phyloP scores from a whole-genome alignment of 257 asterid species.

The Osmanthus fragrans region DNA sequence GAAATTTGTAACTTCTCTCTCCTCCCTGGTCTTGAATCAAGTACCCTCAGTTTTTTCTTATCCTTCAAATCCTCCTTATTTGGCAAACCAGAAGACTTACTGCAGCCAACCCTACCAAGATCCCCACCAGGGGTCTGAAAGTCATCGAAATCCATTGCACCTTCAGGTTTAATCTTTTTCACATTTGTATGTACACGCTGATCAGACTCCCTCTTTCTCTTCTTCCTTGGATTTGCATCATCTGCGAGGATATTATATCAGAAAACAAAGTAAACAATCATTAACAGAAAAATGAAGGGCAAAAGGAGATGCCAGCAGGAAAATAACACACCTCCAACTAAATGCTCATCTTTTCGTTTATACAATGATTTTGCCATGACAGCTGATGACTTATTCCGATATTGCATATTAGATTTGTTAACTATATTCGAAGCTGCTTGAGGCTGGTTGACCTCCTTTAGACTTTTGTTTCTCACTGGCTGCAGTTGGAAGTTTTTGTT shows the following conservation, averaged over 20 bases:
- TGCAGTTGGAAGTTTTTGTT: slow-evolving; percentile 39
- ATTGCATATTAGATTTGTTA: slow-evolving; percentile 36
- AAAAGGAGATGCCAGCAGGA: slow-evolving; percentile 24
- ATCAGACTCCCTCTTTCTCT: slow-evolving; percentile 46
- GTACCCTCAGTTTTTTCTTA: slow-evolving; percentile 36
- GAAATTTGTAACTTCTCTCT: slow-evolving; percentile 33
- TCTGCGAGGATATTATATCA: slow-evolving; percentile 50
- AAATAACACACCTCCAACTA: slow-evolving; percentile 52
- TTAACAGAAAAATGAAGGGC: slow-evolving; percentile 14
- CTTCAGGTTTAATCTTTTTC: slow-evolving; percentile 44
- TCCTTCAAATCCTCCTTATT: slow-evolving; percentile 37
- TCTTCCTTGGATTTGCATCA: slow-evolving; percentile 51
- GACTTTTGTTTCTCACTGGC: slow-evolving; percentile 39
- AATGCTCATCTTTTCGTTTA: slow-evolving; percentile 47
- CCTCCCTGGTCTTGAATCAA: slow-evolving; percentile 35
- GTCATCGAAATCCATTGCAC: slow-evolving; percentile 28
- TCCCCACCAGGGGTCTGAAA: slow-evolving; percentile 35
- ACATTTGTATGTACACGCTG: slow-evolving; percentile 38
- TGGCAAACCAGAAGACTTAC: slow-evolving; percentile 32
- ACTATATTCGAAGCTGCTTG: slow-evolving; percentile 34
- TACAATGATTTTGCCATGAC: slow-evolving; percentile 33
- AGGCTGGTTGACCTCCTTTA: slow-evolving; percentile 51
- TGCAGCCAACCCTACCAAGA: slow-evolving; percentile 26
- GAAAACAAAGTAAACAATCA: slow-evolving; percentile 28
- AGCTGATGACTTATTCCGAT: slow-evolving; percentile 33